Conservation (phyloP, 495 filamentous ascomycete species). For the Aspergillus homomorphus region DNA sequence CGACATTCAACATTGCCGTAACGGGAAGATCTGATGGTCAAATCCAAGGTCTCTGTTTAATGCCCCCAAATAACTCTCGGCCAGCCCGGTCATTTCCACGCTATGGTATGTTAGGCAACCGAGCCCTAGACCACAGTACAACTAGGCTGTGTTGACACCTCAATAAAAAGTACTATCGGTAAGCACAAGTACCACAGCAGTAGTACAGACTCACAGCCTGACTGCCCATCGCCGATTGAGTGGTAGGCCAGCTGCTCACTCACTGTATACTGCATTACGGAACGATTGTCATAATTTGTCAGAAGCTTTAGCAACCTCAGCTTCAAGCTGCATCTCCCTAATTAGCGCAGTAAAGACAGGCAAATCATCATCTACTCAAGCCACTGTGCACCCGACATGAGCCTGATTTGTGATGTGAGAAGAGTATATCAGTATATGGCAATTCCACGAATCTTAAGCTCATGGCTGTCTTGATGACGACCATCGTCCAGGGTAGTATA, state of each 20-base stretch:
- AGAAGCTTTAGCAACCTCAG: background rate
- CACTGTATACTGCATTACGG: background rate
- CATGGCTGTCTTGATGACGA: background rate
- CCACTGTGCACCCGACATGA: background rate
- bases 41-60: background rate
- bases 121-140: too few relatives aligned
- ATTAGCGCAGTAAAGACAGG: background rate
- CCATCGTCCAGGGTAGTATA: constrained; percentile 1
- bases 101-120: too few relatives aligned
- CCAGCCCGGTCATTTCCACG: too few relatives aligned
- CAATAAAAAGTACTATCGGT: too few relatives aligned
- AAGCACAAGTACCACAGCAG: background rate
- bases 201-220: background rate
- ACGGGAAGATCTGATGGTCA: too few relatives aligned
- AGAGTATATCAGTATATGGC: background rate
- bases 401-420: background rate
- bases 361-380: background rate
- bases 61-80: too few relatives aligned
- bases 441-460: background rate
- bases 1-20: too few relatives aligned
- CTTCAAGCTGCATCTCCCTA: background rate
- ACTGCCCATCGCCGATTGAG: background rate
- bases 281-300: background rate
- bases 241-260: background rate
- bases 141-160: too few relatives aligned